phyloP scores from a whole-genome alignment of 2,329 filamentous ascomycete genomes.

The Davidsoniella neocaledoniae region DNA sequence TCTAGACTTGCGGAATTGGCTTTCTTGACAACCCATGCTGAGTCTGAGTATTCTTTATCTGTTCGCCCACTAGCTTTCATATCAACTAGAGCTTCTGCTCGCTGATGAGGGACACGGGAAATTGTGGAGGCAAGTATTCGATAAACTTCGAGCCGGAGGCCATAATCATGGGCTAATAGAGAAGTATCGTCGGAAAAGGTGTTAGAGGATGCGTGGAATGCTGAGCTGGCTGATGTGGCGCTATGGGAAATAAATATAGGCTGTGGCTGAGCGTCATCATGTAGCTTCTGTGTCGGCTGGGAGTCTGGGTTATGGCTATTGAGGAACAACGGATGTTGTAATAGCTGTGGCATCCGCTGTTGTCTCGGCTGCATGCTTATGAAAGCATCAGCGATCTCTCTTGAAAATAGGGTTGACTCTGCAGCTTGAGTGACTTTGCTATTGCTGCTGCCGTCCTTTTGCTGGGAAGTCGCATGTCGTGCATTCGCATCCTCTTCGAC shows the following conservation, averaged over 20 bases:
- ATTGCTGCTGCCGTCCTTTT: too few relatives aligned
- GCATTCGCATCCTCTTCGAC: too few relatives aligned
- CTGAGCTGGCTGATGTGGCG: not conserved
- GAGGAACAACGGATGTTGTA: too few relatives aligned
- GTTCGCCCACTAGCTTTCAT: conserved; percentile 14
- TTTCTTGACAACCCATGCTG: conserved; percentile 25
- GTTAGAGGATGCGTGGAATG: conserved; percentile 2
- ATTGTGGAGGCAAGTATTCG: conserved; percentile 17
- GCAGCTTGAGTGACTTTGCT: too few relatives aligned
- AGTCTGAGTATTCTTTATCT: conserved; percentile 21
- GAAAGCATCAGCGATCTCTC: too few relatives aligned
- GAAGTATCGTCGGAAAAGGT: not conserved
- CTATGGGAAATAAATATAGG: too few relatives aligned
- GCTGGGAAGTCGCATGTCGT: too few relatives aligned
- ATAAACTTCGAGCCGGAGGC: conserved; percentile 13
- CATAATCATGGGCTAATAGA: too few relatives aligned
- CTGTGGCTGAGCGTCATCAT: too few relatives aligned
- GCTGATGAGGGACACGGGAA: conserved; percentile 13
- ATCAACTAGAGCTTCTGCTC: conserved; percentile 18
- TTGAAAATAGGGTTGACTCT: too few relatives aligned
- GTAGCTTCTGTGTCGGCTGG: not conserved
- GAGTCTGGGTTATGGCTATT: conserved; percentile 4
- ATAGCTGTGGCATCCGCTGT: too few relatives aligned
- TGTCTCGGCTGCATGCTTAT: too few relatives aligned
- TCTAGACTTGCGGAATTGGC: conserved; percentile 22